Percentiles rank a stretch among this genome's conserved stretches.
phyloP scores from a whole-genome alignment of 345 rosid genomes.

The Citrus australasica region DNA sequence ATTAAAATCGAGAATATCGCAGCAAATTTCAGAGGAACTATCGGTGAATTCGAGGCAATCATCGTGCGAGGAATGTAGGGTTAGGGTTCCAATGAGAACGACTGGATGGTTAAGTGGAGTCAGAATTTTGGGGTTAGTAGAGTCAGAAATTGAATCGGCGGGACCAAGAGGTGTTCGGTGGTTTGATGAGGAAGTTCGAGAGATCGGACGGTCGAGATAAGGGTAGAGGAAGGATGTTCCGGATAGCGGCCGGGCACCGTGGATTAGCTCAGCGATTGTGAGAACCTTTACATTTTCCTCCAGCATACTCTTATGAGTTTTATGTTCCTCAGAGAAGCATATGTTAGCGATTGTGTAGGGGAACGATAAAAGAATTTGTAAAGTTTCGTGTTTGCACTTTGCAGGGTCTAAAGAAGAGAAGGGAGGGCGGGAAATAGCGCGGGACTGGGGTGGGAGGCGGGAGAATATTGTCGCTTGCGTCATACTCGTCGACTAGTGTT shows the following conservation, averaged over 20 bases:
- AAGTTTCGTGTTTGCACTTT: neutral
- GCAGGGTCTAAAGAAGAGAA: neutral
- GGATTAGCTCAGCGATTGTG: conserved; percentile 51
- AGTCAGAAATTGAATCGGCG: conserved; percentile 12
- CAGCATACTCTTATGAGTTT: conserved; percentile 25
- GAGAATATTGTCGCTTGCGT: too few relatives aligned
- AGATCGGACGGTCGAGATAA: conserved; percentile 8
- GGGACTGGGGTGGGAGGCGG: conserved; percentile 1
- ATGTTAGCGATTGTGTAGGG: neutral
- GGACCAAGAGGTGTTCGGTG: conserved; percentile 3
- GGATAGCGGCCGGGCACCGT: conserved; percentile 38
- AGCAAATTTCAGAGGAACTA: conserved; percentile 50
- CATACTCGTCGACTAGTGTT: too few relatives aligned
- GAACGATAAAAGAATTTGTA: neutral
- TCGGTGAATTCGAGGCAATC: conserved; percentile 76
- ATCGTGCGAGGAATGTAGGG: conserved; percentile 47
- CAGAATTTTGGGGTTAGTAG: conserved; percentile 24
- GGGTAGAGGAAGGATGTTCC: conserved; percentile 49
- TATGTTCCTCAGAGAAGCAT: neutral
- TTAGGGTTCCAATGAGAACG: conserved; percentile 55
- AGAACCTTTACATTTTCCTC: conserved; percentile 36
- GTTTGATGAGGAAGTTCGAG: neutral
- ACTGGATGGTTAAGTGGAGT: conserved; percentile 40
- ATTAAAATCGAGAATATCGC: conserved; percentile 58
- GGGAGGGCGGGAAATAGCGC: neutral